Percentiles rank a stretch among this genome's conserved stretches.
Conservation (phyloP, 2,329 filamentous ascomycete genomes). For the Xylaria sp. region DNA sequence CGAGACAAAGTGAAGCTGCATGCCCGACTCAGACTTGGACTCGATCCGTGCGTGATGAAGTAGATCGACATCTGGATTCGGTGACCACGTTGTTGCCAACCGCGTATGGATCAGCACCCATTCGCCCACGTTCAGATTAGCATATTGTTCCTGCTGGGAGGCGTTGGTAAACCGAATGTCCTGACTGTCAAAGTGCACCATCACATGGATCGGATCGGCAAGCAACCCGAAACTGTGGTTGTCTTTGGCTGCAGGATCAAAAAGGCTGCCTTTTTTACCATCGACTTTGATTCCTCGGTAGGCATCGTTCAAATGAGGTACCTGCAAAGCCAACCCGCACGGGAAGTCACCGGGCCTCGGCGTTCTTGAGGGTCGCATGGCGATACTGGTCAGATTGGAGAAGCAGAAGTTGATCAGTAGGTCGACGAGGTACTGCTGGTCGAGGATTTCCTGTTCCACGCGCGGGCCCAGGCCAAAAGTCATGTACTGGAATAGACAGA, state of each 20-base stretch:
- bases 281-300: too few species aligned
- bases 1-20: conserved; percentile 19
- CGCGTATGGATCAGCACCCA: conserved; percentile 26
- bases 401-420: conserved; percentile 81
- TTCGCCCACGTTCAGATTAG: conserved; percentile 17
- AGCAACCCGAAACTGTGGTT: conserved; percentile 9
- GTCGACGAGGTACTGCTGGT: conserved; percentile 77
- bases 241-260: too few species aligned
- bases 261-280: too few species aligned
- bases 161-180: conserved; percentile 7
- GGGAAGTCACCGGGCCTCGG: conserved; percentile 38
- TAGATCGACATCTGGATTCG: not conserved
- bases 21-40: not conserved
- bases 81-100: not conserved
- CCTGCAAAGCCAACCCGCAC: conserved; percentile 32
- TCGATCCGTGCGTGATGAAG: conserved; percentile 27
- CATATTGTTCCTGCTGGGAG: not conserved
- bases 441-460: conserved; percentile 76
- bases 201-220: conserved; percentile 20
- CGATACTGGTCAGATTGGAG: conserved; percentile 38
- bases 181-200: conserved; percentile 13
- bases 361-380: not conserved
- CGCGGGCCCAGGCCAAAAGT: conserved; percentile 77
- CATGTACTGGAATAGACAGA: conserved; percentile 89
- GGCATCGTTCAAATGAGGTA: conserved; percentile 23